phyloP scores from a whole-genome alignment of 306 rosid species.

The Cicer yamashitae region DNA sequence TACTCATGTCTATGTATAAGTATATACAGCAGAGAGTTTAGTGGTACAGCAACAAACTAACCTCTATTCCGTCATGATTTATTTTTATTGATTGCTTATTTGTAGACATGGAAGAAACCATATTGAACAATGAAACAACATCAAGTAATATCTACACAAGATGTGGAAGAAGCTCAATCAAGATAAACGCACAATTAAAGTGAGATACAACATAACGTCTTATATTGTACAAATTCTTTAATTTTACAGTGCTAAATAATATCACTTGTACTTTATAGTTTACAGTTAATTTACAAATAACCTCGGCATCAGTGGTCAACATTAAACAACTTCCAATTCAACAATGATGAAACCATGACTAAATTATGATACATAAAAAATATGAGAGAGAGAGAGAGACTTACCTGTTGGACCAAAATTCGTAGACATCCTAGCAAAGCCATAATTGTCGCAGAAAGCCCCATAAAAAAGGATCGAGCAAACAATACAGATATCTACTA shows the following conservation, averaged over 20 bases:
- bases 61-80: slow-evolving; percentile 72
- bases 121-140: slow-evolving; percentile 74
- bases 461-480: slow-evolving; percentile 77
- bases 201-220: background rate
- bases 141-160: slow-evolving; percentile 74
- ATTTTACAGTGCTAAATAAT: slow-evolving; percentile 14
- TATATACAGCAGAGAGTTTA: background rate
- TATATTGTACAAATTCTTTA: background rate
- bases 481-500: slow-evolving; percentile 78
- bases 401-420: slow-evolving; percentile 84
- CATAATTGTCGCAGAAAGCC: slow-evolving; percentile 70
- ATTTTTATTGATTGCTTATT: slow-evolving; percentile 73
- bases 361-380: slow-evolving; percentile 30
- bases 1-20: background rate
- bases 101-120: slow-evolving; percentile 71
- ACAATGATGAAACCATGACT: slow-evolving; percentile 14
- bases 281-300: slow-evolving; percentile 14
- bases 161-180: background rate
- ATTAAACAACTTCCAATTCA: background rate
- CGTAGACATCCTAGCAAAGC: slow-evolving; percentile 84
- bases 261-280: background rate
- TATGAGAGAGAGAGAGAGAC: slow-evolving; percentile 15
- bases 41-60: slow-evolving; percentile 46
- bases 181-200: slow-evolving; percentile 9
- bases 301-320: background rate